Percentiles rank a stretch among this genome's conserved stretches.
These are phyloP conservation scores for Alternaria sp. DNA, from an alignment of 2,329 filamentous ascomycete genomes.

Conservation along the genomic window DNA sequence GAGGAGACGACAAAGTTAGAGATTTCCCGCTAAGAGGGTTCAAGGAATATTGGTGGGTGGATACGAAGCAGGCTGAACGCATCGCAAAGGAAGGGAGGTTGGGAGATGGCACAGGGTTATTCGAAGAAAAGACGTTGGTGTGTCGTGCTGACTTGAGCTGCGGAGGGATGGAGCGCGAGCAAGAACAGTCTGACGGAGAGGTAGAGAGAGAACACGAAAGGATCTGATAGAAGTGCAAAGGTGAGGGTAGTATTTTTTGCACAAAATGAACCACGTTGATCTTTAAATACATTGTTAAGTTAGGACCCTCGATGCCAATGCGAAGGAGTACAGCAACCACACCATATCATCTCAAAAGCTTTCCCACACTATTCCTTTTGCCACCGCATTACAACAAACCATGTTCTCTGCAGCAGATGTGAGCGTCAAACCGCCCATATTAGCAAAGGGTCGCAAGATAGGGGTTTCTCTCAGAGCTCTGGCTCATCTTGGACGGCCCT, in stretches of 20 bases:
- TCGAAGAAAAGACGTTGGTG: neutral
- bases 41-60: neutral
- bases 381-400: neutral
- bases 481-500: conserved; percentile 25
- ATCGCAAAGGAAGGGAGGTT: neutral
- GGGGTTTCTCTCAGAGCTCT: conserved; percentile 22
- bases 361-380: neutral
- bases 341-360: neutral
- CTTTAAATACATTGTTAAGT: neutral
- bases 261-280: neutral
- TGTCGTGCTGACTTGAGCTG: neutral
- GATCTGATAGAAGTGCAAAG: neutral
- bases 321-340: neutral
- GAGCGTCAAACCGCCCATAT: neutral
- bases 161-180: neutral
- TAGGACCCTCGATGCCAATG: neutral
- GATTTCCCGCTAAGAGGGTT: neutral
- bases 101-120: neutral
- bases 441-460: neutral
- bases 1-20: neutral
- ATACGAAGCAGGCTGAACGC: neutral
- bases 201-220: neutral
- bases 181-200: neutral
- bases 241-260: neutral
- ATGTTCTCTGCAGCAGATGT: neutral